Evolutionary conservation across 2,329 filamentous ascomycete genomes (phyloP).

Genomic region (Trichoderma arundinaceum): DNA sequence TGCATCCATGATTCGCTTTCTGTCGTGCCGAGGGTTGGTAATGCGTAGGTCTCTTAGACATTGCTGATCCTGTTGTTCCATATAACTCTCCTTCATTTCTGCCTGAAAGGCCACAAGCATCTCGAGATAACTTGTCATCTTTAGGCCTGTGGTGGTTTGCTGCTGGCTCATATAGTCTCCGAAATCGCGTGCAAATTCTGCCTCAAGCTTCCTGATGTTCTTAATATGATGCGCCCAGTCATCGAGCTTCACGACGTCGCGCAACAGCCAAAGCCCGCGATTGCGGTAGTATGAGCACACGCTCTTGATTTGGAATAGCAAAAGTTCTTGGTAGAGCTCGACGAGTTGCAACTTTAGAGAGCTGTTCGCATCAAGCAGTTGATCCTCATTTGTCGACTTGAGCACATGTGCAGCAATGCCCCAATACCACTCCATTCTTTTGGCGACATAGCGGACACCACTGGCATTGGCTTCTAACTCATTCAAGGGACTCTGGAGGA

Average conservation of each 20-base stretch:
- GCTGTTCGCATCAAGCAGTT: slow-evolving; percentile 24
- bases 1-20: slow-evolving; percentile 42
- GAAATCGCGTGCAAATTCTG: slow-evolving; percentile 35
- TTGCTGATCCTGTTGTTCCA: slow-evolving; percentile 29
- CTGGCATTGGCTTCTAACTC: no score
- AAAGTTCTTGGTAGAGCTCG: slow-evolving; percentile 47
- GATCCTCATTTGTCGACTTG: slow-evolving; percentile 8
- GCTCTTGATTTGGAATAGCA: slow-evolving; percentile 50
- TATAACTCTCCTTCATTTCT: no score
- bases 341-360: slow-evolving; percentile 35
- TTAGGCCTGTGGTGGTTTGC: slow-evolving; percentile 26
- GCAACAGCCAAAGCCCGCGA: slow-evolving; percentile 38
- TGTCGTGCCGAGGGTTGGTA: slow-evolving; percentile 43
- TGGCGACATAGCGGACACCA: no score
- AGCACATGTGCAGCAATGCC: slow-evolving; percentile 27
- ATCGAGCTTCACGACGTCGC: slow-evolving; percentile 42
- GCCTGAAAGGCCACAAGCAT: no score
- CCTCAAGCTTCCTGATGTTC: no score
- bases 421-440: neutral
- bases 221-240: slow-evolving; percentile 39
- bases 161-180: slow-evolving; percentile 37
- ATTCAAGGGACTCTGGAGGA: no score
- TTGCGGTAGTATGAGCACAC: slow-evolving; percentile 45
- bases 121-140: neutral
- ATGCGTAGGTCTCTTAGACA: slow-evolving; percentile 33